Conservation (phyloP, 331 rosid genomes). For the Arachis monticola region DNA sequence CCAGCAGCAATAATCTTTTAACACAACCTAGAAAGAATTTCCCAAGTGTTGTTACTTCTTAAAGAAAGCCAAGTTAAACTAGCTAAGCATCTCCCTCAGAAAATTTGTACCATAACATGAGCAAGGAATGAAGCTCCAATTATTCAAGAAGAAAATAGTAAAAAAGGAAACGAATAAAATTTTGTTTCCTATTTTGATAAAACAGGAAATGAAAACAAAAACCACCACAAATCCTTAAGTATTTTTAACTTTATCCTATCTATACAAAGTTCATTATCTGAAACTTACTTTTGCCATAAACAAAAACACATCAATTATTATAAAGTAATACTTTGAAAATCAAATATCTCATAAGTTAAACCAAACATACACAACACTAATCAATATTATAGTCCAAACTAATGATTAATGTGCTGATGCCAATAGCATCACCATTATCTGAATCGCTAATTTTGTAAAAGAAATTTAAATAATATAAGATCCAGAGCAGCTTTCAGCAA, state of each 20-base stretch:
- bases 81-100: background rate
- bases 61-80: background rate
- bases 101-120: slow-evolving; percentile 1
- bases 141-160: background rate
- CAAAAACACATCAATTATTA: too few relatives aligned
- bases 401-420: slow-evolving; percentile 1
- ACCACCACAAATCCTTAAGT: too few relatives aligned
- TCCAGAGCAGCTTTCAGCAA: slow-evolving; percentile 6
- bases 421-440: background rate
- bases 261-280: too few relatives aligned
- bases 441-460: background rate
- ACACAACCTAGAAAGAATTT: slow-evolving; percentile 19
- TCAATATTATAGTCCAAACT: slow-evolving; percentile 1
- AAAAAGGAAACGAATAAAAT: too few relatives aligned
- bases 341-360: too few relatives aligned
- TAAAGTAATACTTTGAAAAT: too few relatives aligned
- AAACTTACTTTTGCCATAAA: too few relatives aligned
- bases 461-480: background rate
- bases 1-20: slow-evolving; percentile 8
- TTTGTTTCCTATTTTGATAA: too few relatives aligned
- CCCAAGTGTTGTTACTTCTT: background rate
- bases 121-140: background rate
- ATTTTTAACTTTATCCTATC: too few relatives aligned
- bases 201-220: too few relatives aligned
- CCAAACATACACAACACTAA: background rate